phyloP scores from a whole-genome alignment of 805 yeast genomes.

The Saccharomycopsis olivae region DNA sequence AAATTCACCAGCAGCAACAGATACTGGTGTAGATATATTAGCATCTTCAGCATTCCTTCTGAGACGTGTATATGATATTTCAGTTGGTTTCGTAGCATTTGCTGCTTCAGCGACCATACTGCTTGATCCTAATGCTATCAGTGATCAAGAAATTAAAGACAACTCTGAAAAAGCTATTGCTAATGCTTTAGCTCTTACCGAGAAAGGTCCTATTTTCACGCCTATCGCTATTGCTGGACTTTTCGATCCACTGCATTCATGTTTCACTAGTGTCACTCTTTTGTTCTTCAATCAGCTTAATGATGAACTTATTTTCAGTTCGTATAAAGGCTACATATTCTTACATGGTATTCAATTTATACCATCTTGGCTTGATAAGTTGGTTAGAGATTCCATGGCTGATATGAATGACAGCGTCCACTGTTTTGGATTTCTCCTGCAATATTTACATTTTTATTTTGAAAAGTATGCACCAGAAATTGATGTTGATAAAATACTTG shows the following conservation, averaged over 20 bases:
- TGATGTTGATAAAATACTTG: not conserved
- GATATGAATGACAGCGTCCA: not conserved
- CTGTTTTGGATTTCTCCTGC: not conserved
- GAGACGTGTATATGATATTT: conserved; percentile 1
- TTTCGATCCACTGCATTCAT: conserved; percentile 2
- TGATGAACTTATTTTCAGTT: not conserved
- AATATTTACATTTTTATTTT: not conserved
- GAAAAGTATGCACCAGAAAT: not conserved
- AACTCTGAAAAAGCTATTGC: not conserved
- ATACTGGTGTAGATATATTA: too few relatives aligned
- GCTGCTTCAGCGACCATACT: not conserved
- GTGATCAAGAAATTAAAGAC: not conserved
- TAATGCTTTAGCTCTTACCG: not conserved
- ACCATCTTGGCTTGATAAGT: not conserved
- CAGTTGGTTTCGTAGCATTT: not conserved
- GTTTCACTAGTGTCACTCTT: not conserved
- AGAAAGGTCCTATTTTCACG: not conserved
- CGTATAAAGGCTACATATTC: not conserved
- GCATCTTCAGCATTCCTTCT: not conserved
- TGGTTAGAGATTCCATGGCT: not conserved
- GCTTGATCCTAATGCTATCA: not conserved
- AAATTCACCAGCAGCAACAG: too few relatives aligned
- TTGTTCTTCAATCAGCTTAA: not conserved
- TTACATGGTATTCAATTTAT: not conserved
- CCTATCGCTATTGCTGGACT: not conserved